phyloP scores from a whole-genome alignment of 176 grass and related monocot genomes.

The Aegilops longissima region DNA sequence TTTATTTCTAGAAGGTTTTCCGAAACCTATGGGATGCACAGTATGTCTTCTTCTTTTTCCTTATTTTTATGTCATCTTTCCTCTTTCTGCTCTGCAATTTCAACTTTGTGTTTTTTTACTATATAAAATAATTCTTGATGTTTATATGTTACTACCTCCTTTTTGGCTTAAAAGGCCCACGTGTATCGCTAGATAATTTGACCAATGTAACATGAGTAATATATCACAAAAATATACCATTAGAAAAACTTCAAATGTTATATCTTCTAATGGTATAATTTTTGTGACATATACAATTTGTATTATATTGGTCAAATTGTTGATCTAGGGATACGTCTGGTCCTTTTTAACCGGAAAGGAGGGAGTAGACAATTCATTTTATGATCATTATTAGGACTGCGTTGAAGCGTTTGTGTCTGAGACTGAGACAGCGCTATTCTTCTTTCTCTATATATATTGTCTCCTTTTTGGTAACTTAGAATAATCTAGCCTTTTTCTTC shows the following conservation, averaged over 20 bases:
- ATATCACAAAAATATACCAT: too few relatives aligned
- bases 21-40: slow-evolving; percentile 89
- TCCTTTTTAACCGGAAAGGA: too few relatives aligned
- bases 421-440: background rate
- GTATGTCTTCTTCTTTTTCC: slow-evolving; percentile 39
- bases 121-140: background rate
- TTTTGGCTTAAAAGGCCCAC: too few relatives aligned
- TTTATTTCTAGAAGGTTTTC: slow-evolving; percentile 89
- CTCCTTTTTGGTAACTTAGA: background rate
- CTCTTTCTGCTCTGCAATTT: background rate
- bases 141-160: background rate
- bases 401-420: background rate
- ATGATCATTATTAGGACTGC: background rate
- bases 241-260: too few relatives aligned
- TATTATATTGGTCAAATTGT: too few relatives aligned
- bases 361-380: background rate
- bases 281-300: too few relatives aligned
- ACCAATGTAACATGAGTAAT: too few relatives aligned
- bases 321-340: too few relatives aligned
- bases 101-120: background rate
- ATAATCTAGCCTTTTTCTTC: background rate
- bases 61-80: background rate
- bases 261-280: too few relatives aligned
- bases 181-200: too few relatives aligned
- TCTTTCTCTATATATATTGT: background rate